Percentiles rank a stretch among this genome's conserved stretches.
Evolutionary conservation across 2,329 filamentous ascomycete species (phyloP).

Genomic region (Penicillium hordei): DNA sequence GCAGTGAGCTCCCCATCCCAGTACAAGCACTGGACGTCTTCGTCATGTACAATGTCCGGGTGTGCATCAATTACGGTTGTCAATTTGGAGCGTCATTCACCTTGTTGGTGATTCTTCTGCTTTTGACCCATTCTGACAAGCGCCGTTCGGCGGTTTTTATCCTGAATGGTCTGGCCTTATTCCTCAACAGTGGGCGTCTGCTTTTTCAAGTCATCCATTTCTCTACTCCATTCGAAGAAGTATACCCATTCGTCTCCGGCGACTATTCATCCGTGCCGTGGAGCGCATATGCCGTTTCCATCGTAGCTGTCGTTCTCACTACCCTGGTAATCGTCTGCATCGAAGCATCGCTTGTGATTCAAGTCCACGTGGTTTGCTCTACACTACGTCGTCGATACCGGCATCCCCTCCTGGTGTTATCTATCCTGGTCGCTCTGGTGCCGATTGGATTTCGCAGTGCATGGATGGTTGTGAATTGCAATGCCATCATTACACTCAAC

Average conservation of each 20-base stretch:
- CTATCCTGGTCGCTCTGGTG: slow-evolving; percentile 50
- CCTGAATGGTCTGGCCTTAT: slow-evolving; percentile 63
- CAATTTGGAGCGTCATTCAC: slow-evolving; percentile 69
- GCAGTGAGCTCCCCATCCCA: slow-evolving; percentile 42
- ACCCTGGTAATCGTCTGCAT: slow-evolving; percentile 57
- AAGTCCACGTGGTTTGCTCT: slow-evolving; percentile 63
- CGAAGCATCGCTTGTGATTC: slow-evolving; percentile 60
- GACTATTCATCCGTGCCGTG: slow-evolving; percentile 55
- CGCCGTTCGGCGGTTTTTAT: slow-evolving; percentile 64
- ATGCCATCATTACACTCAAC: slow-evolving; percentile 36
- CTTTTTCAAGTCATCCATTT: slow-evolving; percentile 53
- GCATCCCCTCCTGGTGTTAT: slow-evolving; percentile 48
- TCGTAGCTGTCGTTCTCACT: slow-evolving; percentile 51
- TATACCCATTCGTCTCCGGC: slow-evolving; percentile 59
- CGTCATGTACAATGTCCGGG: slow-evolving; percentile 48
- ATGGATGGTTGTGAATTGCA: slow-evolving; percentile 51
- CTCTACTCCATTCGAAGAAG: slow-evolving; percentile 59
- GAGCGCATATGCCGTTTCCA: slow-evolving; percentile 47
- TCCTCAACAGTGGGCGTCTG: slow-evolving; percentile 59
- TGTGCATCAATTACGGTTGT: slow-evolving; percentile 64
- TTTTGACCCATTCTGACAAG: slow-evolving; percentile 67
- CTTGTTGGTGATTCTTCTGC: slow-evolving; percentile 64
- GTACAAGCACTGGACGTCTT: slow-evolving; percentile 49
- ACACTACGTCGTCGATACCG: slow-evolving; percentile 49
- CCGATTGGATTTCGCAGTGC: slow-evolving; percentile 57